Percentiles rank a stretch among this genome's conserved stretches.
Evolutionary conservation across 192 early-diverging fungal species (phyloP).

Genomic region (Chytriomyces sp.): DNA sequence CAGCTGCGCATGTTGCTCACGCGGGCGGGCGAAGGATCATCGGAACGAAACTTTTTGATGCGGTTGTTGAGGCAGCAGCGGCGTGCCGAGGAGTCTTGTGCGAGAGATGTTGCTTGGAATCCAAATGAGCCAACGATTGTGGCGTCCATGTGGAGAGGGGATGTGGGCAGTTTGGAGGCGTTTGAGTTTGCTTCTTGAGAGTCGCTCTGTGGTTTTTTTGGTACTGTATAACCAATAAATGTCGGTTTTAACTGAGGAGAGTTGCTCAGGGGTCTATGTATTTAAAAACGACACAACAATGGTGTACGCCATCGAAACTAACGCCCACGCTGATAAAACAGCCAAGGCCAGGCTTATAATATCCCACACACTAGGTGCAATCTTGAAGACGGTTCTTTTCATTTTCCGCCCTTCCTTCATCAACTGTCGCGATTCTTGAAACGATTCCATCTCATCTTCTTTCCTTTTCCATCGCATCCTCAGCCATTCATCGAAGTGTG

Average conservation of each 20-base stretch:
- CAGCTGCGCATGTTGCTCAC: neutral
- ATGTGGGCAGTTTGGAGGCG: constrained; percentile 13
- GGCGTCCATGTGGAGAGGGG: constrained; percentile 24
- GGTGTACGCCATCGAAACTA: neutral
- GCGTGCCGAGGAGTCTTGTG: constrained; percentile 7
- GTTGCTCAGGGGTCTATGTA: too few relatives aligned
- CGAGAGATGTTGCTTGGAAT: constrained; percentile 47
- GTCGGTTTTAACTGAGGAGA: too few relatives aligned
- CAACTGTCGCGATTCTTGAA: neutral
- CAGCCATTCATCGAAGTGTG: constrained; percentile 21
- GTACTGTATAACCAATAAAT: too few relatives aligned
- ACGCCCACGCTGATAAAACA: neutral
- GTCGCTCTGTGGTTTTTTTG: too few relatives aligned
- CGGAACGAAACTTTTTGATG: neutral
- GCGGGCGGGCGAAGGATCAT: neutral
- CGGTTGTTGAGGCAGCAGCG: neutral
- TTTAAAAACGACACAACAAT: too few relatives aligned
- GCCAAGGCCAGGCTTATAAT: neutral
- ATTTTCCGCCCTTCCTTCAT: neutral
- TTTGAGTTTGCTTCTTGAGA: constrained; percentile 2
- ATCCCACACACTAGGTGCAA: neutral
- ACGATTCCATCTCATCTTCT: neutral
- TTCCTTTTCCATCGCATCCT: constrained; percentile 16
- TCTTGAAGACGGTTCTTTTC: neutral
- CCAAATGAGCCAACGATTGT: constrained; percentile 37